These are phyloP conservation scores for Stenogyne calaminthoides DNA, from an alignment of 305 asterid species.

Conservation along the genomic window DNA sequence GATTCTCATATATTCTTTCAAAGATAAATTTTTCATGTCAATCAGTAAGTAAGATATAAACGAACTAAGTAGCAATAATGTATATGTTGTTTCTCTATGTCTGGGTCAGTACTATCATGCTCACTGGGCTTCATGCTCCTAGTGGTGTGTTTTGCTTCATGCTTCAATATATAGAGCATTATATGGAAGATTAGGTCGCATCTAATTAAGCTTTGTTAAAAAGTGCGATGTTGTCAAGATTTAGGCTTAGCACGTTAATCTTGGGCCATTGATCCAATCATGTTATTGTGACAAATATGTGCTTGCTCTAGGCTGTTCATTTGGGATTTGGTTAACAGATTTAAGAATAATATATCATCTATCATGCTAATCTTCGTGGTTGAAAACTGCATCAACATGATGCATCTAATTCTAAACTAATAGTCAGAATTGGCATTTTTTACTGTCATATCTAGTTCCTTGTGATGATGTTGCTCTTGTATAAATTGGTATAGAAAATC, in stretches of 20 bases:
- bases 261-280: not conserved
- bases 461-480: not conserved
- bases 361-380: not conserved
- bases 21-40: not conserved
- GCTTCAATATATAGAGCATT: not conserved
- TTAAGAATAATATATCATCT: not conserved
- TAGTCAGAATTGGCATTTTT: not conserved
- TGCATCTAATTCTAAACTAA: not conserved
- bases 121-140: not conserved
- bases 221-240: not conserved
- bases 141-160: not conserved
- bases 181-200: not conserved
- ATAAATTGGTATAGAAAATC: not conserved
- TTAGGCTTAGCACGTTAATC: not conserved
- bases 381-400: not conserved
- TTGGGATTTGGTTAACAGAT: not conserved
- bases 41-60: not conserved
- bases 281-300: too few relatives aligned
- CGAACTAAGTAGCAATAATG: not conserved
- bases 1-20: not conserved
- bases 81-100: constrained; percentile 13
- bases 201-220: not conserved
- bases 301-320: too few relatives aligned
- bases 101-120: not conserved
- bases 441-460: not conserved